Percentiles rank a stretch among this genome's conserved stretches.
Evolutionary conservation across 1,139 yeast genomes (phyloP).

Genomic region (Candida sp.): DNA sequence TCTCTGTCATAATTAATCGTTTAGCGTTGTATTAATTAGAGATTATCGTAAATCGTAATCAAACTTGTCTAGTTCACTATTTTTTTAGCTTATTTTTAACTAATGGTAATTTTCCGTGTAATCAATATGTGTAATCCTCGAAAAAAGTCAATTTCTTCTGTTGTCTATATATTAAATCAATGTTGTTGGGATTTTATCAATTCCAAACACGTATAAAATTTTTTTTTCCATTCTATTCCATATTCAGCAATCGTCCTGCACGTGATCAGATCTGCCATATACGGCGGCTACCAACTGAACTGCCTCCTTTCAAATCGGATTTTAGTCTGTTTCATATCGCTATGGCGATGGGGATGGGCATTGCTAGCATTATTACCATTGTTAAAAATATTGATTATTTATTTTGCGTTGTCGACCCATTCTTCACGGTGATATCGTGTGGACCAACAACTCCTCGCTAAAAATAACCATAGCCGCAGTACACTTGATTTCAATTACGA

Average conservation of each 20-base stretch:
- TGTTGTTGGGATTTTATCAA: neutral
- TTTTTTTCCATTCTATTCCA: neutral
- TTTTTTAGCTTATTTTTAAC: neutral
- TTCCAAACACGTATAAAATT: neutral
- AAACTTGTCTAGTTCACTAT: too few species aligned
- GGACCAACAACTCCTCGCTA: neutral
- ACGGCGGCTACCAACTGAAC: neutral
- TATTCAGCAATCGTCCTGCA: neutral
- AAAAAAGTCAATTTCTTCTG: neutral
- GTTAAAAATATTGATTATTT: too few species aligned
- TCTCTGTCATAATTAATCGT: slow-evolving; percentile 2
- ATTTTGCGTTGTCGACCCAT: too few species aligned
- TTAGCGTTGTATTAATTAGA: too few species aligned
- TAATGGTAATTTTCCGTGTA: neutral
- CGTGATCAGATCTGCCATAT: neutral
- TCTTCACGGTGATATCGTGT: neutral
- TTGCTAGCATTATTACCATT: neutral
- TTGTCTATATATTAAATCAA: neutral
- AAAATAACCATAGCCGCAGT: neutral
- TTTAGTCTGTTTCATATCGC: neutral
- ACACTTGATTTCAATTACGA: neutral
- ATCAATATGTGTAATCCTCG: neutral
- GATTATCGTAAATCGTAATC: too few species aligned
- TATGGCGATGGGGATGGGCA: neutral
- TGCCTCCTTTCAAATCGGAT: neutral